Base-by-base conservation (phyloP, 208 protist genomes). In the Vickermania ingenoplastis region DNA sequence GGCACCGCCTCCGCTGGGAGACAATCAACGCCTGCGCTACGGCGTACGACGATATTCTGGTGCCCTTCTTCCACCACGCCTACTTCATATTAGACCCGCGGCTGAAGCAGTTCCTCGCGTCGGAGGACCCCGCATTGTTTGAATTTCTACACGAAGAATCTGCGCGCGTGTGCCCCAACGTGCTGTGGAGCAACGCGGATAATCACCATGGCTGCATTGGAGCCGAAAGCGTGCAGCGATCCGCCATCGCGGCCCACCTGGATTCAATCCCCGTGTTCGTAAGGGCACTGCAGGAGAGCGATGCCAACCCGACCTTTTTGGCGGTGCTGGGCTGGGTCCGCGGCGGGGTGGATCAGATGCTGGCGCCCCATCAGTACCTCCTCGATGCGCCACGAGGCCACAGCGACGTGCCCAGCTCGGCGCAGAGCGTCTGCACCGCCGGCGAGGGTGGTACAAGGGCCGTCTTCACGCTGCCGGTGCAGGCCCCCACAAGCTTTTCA, bases 21-120 rank as follows among this genome's bases (percentile, higher is more conserved):
- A 54, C 62, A 11, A 28, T 75, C 11, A 71, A 63, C 29, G 67
- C 67, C 53, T 27, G 79, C 31, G 49, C 73, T 50, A 54, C 31
- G 3, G 67, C 67, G 2, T 24, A 78, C 26, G 69, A 76, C 45
- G 81, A 88, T 59, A 52, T 79, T 22, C 56, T 59, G 11, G 36
- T 45, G 36, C 68, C 58, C 24, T 29, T 59, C 29, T 31, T 57
- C 29, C 65, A 79, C 22, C 61, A 65, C 25, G 66, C 41, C 30
- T 67, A 67, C 5, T 63, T 80, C 2, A 71, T 70, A 31, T 65
- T 73, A 30, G 61, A 83, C 59, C 55, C 59, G 25, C 54, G 55
- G 2, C 36, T 90, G 29, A 69, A 57, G 63, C 49, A 27, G 31
- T 59, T 57, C 51, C 41, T 24, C 22, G 24, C 3, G 31, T 11